Conservation (phyloP, 441 rosid species). For the Hura crepitans region DNA sequence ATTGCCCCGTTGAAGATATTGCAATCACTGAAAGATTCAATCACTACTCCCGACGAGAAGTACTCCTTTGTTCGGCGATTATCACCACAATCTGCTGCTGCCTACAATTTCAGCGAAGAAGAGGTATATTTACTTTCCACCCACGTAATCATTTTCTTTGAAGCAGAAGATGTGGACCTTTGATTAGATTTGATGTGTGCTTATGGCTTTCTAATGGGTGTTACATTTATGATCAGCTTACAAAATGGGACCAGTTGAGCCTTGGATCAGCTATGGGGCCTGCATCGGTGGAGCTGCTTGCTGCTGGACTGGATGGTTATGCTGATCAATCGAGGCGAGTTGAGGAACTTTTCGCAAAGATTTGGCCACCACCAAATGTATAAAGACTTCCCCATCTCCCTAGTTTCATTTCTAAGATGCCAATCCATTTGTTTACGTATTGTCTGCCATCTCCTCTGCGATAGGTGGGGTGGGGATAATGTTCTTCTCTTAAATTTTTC, state of each 20-base stretch:
- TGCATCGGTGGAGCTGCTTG: conserved; percentile 81
- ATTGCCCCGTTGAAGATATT: conserved; percentile 86
- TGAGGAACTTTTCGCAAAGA: conserved; percentile 75
- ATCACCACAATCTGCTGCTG: conserved; percentile 66
- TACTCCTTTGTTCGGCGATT: conserved; percentile 65
- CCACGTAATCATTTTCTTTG: not conserved
- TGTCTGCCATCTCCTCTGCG: no score
- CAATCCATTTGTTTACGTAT: not conserved
- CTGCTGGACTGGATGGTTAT: conserved; percentile 75
- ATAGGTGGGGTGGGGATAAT: no score
- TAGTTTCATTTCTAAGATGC: no score
- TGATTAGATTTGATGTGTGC: not conserved
- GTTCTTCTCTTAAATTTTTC: no score
- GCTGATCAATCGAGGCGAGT: conserved; percentile 62
- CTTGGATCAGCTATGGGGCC: conserved; percentile 87
- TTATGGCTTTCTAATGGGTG: not conserved
- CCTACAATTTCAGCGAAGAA: conserved; percentile 63
- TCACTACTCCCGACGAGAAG: conserved; percentile 64
- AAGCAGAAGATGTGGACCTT: no score
- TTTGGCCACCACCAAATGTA: conserved; percentile 97
- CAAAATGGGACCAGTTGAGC: conserved; percentile 79
- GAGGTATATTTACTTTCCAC: conserved; percentile 48
- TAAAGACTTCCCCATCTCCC: conserved; percentile 31
- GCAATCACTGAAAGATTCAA: conserved; percentile 80
- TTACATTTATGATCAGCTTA: conserved; percentile 42